Conservation (phyloP, 345 rosid species). For the Bruguiera parviflora region DNA sequence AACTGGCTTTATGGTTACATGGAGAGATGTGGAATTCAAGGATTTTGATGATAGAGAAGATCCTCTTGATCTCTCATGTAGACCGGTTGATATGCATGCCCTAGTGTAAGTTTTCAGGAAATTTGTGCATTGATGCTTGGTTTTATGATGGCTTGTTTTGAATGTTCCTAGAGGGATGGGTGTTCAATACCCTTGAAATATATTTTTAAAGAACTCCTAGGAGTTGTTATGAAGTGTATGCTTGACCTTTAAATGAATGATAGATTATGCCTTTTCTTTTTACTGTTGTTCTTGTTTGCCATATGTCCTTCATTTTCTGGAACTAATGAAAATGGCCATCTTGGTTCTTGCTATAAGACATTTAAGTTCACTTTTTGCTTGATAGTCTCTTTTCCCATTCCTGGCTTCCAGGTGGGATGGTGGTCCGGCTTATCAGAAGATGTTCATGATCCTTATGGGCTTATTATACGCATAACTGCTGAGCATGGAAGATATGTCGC, state of each 20-base stretch:
- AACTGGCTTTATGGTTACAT: too few relatives aligned
- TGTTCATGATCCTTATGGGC: conserved; percentile 74
- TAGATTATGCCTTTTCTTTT: too few relatives aligned
- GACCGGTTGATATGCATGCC: not conserved
- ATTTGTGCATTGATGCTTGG: not conserved
- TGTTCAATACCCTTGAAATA: not conserved
- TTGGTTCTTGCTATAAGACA: too few relatives aligned
- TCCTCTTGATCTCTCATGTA: not conserved
- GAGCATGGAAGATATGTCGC: conserved; percentile 15
- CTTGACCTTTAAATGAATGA: too few relatives aligned
- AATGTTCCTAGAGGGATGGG: not conserved
- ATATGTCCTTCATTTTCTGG: too few relatives aligned
- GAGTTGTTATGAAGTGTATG: too few relatives aligned
- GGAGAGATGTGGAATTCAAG: too few relatives aligned
- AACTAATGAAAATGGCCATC: too few relatives aligned
- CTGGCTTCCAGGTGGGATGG: conserved; percentile 78
- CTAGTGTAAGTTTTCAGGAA: not conserved
- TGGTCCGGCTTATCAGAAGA: conserved; percentile 90
- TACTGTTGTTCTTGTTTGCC: too few relatives aligned
- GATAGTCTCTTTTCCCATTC: not conserved
- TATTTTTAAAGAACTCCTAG: too few relatives aligned
- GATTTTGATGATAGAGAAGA: not conserved
- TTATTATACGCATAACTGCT: conserved; percentile 79
- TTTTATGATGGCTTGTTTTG: not conserved
- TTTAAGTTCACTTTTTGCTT: not conserved